phyloP scores from a whole-genome alignment of 2,329 filamentous ascomycete species.

The Fusarium pseudograminearum region DNA sequence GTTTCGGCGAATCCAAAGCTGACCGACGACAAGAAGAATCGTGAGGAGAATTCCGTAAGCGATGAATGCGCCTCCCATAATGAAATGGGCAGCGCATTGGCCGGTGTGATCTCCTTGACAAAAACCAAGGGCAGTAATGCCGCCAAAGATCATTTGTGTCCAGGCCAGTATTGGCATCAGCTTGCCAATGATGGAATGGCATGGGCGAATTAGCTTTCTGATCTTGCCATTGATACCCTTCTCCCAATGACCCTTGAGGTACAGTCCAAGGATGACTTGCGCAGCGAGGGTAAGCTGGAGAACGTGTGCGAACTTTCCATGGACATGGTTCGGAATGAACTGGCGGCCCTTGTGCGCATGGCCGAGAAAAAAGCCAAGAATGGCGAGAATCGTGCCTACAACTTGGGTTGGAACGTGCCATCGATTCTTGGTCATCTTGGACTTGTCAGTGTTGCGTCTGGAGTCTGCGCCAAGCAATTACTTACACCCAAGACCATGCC shows the following conservation, averaged over 20 bases:
- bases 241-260: slow-evolving; percentile 90
- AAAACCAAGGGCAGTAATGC: slow-evolving; percentile 91
- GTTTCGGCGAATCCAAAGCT: slow-evolving; percentile 83
- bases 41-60: slow-evolving; percentile 91
- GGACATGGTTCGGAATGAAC: slow-evolving; percentile 80
- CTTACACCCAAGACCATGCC: slow-evolving; percentile 95
- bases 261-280: slow-evolving; percentile 85
- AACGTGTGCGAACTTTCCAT: slow-evolving; percentile 82
- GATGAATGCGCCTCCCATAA: slow-evolving; percentile 98
- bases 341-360: slow-evolving; percentile 91
- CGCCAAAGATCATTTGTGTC: slow-evolving; percentile 96
- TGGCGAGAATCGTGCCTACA: slow-evolving; percentile 77
- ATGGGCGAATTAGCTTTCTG: slow-evolving; percentile 75
- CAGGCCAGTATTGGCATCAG: slow-evolving; percentile 86
- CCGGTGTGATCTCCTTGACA: slow-evolving; percentile 91
- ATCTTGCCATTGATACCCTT: slow-evolving; percentile 85
- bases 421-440: slow-evolving; percentile 84
- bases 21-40: slow-evolving; percentile 87
- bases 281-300: slow-evolving; percentile 82
- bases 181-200: slow-evolving; percentile 87
- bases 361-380: slow-evolving; percentile 90
- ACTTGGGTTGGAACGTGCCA: slow-evolving; percentile 95
- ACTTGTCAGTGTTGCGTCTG: slow-evolving; percentile 5
- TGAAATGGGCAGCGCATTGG: slow-evolving; percentile 96
- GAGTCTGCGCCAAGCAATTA: slow-evolving; percentile 27